Evolutionary conservation across 2,329 filamentous ascomycete species (phyloP).

Genomic region (Aureobasidium namibiae): DNA sequence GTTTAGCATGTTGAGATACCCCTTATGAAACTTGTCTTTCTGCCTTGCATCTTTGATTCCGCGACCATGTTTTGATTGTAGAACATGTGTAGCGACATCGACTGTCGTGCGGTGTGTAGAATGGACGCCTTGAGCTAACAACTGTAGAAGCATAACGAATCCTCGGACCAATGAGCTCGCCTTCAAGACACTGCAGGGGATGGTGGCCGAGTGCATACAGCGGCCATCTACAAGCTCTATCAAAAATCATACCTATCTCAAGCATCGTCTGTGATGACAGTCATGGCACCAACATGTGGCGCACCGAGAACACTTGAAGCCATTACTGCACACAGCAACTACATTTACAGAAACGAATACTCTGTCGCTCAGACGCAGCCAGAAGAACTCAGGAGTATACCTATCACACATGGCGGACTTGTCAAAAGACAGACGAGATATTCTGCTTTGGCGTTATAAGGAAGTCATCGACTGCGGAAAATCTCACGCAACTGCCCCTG

Average conservation of each 20-base stretch:
- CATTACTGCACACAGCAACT: neutral
- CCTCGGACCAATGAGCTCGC: neutral
- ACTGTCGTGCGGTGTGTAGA: neutral
- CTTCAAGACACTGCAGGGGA: too few species aligned
- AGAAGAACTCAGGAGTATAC: neutral
- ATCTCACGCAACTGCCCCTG: neutral
- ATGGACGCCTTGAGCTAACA: neutral
- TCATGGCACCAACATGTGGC: neutral
- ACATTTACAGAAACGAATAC: neutral
- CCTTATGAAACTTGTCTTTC: neutral
- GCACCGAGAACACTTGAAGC: neutral
- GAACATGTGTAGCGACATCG: neutral
- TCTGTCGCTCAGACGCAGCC: neutral
- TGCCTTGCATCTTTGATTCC: neutral
- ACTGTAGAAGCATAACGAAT: neutral
- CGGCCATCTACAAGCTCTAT: too few species aligned
- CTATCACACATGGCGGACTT: neutral
- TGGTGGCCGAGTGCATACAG: too few species aligned
- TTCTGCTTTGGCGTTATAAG: neutral
- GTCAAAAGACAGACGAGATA: neutral
- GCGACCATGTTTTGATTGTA: neutral
- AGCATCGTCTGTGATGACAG: neutral
- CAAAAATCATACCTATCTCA: neutral
- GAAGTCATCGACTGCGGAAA: neutral
- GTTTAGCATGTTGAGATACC: conserved; percentile 10